Percentiles rank a stretch among this genome's conserved stretches.
phyloP scores from a whole-genome alignment of 2,329 filamentous ascomycete genomes.

The Hypoxylon sp. region DNA sequence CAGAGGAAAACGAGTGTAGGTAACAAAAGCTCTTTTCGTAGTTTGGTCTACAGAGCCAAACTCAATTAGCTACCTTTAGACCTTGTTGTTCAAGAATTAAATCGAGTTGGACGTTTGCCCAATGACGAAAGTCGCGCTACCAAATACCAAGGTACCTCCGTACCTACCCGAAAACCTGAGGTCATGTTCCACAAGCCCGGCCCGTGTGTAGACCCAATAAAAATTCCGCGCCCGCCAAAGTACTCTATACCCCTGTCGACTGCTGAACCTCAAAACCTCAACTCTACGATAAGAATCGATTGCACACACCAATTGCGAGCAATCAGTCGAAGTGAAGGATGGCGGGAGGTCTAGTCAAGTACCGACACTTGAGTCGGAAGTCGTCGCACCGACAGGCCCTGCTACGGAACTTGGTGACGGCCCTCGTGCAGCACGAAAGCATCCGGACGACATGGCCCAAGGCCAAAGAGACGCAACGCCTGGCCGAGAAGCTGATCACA shows the following conservation, averaged over 20 bases:
- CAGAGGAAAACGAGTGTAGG: conserved; percentile 1
- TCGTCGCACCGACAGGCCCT: conserved; percentile 92
- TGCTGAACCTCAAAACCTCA: conserved; percentile 13
- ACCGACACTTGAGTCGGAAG: conserved; percentile 86
- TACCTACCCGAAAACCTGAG: conserved; percentile 10
- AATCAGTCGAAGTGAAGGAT: conserved; percentile 62
- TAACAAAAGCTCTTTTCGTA: neutral
- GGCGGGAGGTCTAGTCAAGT: conserved; percentile 89
- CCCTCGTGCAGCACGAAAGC: conserved; percentile 91
- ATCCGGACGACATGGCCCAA: conserved; percentile 97
- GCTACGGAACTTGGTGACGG: conserved; percentile 94
- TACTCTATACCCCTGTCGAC: conserved; percentile 29
- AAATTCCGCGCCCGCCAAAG: conserved; percentile 21
- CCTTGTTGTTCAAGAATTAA: conserved; percentile 2
- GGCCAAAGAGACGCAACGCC: conserved; percentile 93
- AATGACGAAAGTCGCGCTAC: conserved; percentile 41
- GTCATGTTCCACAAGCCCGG: conserved; percentile 5
- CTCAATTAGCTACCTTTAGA: conserved; percentile 21
- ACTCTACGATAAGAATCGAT: conserved; percentile 17
- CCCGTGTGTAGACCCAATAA: conserved; percentile 17
- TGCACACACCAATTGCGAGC: conserved; percentile 8
- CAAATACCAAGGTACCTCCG: conserved; percentile 2
- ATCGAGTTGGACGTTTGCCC: conserved; percentile 23
- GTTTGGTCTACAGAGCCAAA: conserved; percentile 10
- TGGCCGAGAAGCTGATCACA: conserved; percentile 95